A percentile compares a stretch with the other conserved stretches of the same genome.
phyloP scores from a whole-genome alignment of 2,329 filamentous ascomycete genomes.

The Tolypocladium inflatum region DNA sequence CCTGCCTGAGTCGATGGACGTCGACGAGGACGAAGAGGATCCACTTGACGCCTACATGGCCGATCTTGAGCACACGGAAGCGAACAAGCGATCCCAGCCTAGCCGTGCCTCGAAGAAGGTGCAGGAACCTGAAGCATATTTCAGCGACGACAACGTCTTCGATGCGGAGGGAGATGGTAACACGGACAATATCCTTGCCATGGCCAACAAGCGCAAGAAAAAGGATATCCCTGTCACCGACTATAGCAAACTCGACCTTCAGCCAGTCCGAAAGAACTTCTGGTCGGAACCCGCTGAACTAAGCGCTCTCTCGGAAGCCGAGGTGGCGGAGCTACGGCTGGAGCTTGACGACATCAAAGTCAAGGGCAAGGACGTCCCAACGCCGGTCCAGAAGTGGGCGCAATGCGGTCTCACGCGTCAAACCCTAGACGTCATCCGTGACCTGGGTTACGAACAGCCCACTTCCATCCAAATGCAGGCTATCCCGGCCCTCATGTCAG shows the following conservation, averaged over 20 bases:
- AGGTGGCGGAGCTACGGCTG: slow-evolving; percentile 69
- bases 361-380: slow-evolving; percentile 76
- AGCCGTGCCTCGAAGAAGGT: slow-evolving; percentile 36
- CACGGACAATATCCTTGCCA: slow-evolving; percentile 38
- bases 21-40: slow-evolving; percentile 63
- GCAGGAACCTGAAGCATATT: slow-evolving; percentile 74
- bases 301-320: slow-evolving; percentile 71
- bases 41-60: slow-evolving; percentile 98
- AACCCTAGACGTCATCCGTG: slow-evolving; percentile 75
- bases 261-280: slow-evolving; percentile 86
- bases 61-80: slow-evolving; percentile 47
- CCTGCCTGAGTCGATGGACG: slow-evolving; percentile 41
- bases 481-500: slow-evolving; percentile 90
- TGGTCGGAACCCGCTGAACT: slow-evolving; percentile 87
- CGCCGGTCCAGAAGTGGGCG: slow-evolving; percentile 92
- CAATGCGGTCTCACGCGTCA: slow-evolving; percentile 86
- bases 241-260: slow-evolving; percentile 77
- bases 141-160: slow-evolving; percentile 66
- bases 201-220: slow-evolving; percentile 68
- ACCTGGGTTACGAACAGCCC: slow-evolving; percentile 75
- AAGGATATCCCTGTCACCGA: slow-evolving; percentile 87
- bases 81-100: slow-evolving; percentile 25
- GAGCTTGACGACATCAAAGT: slow-evolving; percentile 96
- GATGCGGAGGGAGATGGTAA: slow-evolving; percentile 38
- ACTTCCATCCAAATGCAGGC: slow-evolving; percentile 95